Percentiles rank a stretch among this genome's conserved stretches.
Conservation (phyloP, 169 alveolate species). For the Sarcocystis neurona region DNA sequence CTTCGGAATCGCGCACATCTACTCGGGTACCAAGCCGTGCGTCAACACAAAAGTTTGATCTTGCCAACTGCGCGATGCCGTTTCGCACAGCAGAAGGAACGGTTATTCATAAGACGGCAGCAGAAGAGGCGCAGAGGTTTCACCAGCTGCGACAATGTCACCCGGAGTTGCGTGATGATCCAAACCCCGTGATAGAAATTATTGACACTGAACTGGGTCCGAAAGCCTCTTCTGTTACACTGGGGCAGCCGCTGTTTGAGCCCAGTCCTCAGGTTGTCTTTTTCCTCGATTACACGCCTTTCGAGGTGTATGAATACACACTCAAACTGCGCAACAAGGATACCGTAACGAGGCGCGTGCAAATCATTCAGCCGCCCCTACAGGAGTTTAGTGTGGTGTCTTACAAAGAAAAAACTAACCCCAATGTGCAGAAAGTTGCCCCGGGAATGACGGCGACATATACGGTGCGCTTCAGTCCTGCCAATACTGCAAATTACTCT, state of each 20-base stretch:
- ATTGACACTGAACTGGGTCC: not conserved
- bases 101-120: no score
- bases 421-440: not conserved
- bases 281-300: slow-evolving; percentile 1
- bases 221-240: not conserved
- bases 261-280: slow-evolving; percentile 20
- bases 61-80: no score
- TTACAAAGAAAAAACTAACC: not conserved
- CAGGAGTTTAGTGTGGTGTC: not conserved
- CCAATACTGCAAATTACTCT: not conserved
- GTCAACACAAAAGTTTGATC: no score
- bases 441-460: slow-evolving; percentile 27
- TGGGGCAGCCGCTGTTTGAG: slow-evolving; percentile 25
- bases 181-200: not conserved
- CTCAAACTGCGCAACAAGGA: slow-evolving; percentile 1
- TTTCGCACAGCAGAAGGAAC: no score
- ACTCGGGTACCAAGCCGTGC: no score
- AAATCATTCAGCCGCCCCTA: not conserved
- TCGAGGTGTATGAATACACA: not conserved
- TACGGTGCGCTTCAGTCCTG: slow-evolving; percentile 11
- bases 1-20: no score
- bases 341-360: not conserved
- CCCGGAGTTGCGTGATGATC: not conserved
- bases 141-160: slow-evolving; percentile 1
- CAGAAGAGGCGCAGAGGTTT: not conserved